Base-by-base conservation (phyloP, 176 grass and related monocot genomes). In the Oryza meridionalis region DNA sequence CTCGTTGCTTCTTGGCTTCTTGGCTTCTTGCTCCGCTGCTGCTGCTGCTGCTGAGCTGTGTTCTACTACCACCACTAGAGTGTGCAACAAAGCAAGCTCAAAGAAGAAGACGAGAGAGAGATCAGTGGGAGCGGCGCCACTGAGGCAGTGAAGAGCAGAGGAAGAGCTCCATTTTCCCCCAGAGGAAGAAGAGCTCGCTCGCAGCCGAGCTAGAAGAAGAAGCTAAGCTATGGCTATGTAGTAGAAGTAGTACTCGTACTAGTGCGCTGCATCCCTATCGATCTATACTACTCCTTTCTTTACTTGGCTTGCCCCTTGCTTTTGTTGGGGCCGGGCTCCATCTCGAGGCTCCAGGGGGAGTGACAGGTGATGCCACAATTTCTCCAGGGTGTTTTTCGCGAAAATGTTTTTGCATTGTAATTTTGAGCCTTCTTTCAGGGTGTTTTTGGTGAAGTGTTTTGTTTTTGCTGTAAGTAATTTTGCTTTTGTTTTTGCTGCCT, bases 241-340 rank as follows among this genome's bases (percentile, higher is more conserved):
- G 42, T 42, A 42, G 7, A 42, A 35, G 53, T 3, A 25, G 11
- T 31, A 31, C 29, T 31, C 29, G 29, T 1, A 63, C 49, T 73
- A 78, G 88, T 64, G 87, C 73, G 71, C 87, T 76, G 82, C 61
- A 89, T 72, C 83, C 72, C 88, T 72, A 72, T 77, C 83, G 55
- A 59, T 59, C 55, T 59, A 9, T 53, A n/a, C 51, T 55, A 5
- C 5, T 66, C 78, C 73, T 64, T 45, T 58, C n/a, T 27, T 80
- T 22, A 21, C 45, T 31, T 31, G 42, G 21, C 10, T 43, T 13
- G 6, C 11, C 24, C 21, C 12, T 42, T 74, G 0, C 45, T 40
- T 15, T 3, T 31, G 44, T 19, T 59, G 6, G 17, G 53, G 33
- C 33, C 33, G 33, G 33, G 29, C n/a, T n/a, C 29, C 29, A 31